A percentile compares a stretch with the other conserved stretches of the same genome.
Conservation (phyloP, 306 rosid genomes). For the Clitoria ternatea region DNA sequence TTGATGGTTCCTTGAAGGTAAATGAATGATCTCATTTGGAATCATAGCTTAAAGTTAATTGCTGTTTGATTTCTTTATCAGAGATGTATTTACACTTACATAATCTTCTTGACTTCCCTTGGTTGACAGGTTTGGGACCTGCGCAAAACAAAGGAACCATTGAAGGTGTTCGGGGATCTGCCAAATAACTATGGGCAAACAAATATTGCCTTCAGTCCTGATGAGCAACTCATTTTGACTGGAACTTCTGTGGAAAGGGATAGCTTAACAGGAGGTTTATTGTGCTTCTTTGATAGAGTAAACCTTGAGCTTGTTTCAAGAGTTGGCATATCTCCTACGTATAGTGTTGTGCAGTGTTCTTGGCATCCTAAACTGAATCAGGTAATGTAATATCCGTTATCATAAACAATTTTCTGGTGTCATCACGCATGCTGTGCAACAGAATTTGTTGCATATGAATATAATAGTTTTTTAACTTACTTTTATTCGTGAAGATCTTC, state of each 20-base stretch:
- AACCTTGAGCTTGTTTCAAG: slow-evolving; percentile 84
- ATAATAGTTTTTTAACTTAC: slow-evolving; percentile 12
- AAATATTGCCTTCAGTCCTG: slow-evolving; percentile 79
- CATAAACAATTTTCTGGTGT: slow-evolving; percentile 9
- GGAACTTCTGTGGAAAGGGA: slow-evolving; percentile 91
- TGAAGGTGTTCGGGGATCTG: slow-evolving; percentile 76
- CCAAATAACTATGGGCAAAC: slow-evolving; percentile 93
- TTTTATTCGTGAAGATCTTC: slow-evolving; percentile 51
- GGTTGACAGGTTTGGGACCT: slow-evolving; percentile 85
- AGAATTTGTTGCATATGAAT: slow-evolving; percentile 19
- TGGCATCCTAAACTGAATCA: slow-evolving; percentile 97
- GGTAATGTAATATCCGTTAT: slow-evolving; percentile 41
- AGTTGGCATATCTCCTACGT: slow-evolving; percentile 83
- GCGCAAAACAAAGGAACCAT: slow-evolving; percentile 68
- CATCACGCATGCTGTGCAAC: slow-evolving; percentile 11
- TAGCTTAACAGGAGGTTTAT: slow-evolving; percentile 76
- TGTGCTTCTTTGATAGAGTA: slow-evolving; percentile 72
- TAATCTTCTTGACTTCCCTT: slow-evolving; percentile 5
- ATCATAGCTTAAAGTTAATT: neutral
- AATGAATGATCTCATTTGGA: slow-evolving; percentile 6
- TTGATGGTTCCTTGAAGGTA: slow-evolving; percentile 85
- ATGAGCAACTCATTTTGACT: slow-evolving; percentile 83
- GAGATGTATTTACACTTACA: neutral
- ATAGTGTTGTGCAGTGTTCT: slow-evolving; percentile 83
- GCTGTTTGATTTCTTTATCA: slow-evolving; percentile 6